phyloP scores from a whole-genome alignment of 306 rosid genomes.

The Vicia sativa region DNA sequence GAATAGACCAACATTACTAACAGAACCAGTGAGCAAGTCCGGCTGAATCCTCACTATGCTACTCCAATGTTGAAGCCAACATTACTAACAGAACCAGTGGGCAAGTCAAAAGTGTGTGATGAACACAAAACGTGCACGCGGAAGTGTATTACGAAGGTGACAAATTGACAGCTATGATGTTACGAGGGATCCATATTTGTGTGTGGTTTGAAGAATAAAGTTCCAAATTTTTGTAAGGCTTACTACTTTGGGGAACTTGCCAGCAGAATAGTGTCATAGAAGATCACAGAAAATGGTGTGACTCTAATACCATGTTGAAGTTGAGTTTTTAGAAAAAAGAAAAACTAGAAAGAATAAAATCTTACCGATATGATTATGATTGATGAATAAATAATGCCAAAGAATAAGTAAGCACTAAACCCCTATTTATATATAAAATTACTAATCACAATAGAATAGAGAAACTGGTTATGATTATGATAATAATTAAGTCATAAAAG shows the following conservation, averaged over 20 bases:
- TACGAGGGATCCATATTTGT: neutral
- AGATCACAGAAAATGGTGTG: neutral
- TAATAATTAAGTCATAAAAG: neutral
- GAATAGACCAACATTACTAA: too few species aligned
- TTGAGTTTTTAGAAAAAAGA: neutral
- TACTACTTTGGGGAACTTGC: neutral
- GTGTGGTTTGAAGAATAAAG: neutral
- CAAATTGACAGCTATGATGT: neutral
- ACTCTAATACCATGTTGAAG: neutral
- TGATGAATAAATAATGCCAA: neutral
- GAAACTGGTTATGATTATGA: neutral
- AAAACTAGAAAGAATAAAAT: neutral
- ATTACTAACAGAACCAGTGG: too few species aligned
- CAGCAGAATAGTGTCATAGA: neutral
- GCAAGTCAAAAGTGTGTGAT: neutral
- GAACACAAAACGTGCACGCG: neutral
- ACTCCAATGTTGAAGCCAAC: too few species aligned
- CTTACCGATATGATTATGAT: neutral
- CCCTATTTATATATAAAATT: neutral
- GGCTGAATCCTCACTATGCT: too few species aligned
- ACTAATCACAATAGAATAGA: neutral
- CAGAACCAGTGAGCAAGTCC: too few species aligned
- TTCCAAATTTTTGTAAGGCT: neutral
- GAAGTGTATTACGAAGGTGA: neutral
- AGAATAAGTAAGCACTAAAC: neutral